Base-by-base conservation (phyloP, 2,329 filamentous ascomycete species). In the Penicillium sp. region DNA sequence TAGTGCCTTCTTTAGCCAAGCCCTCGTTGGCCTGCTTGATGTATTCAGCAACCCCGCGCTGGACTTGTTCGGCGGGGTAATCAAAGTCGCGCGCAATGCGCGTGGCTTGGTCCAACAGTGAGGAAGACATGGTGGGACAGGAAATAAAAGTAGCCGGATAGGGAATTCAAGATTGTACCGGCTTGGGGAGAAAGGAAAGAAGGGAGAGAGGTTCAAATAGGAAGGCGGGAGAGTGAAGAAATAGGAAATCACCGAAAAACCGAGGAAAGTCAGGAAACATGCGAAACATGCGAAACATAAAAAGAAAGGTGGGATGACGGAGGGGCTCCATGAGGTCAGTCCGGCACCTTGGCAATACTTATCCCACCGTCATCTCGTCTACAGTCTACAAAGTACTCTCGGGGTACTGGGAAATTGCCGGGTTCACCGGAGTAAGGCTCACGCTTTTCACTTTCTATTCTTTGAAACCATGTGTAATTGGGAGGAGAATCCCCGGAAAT, bases 11-110 rank as follows among this genome's bases (percentile, higher is more conserved):
- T 67, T 87, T 85, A 56, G 84, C 77, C 62, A 97, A 78, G 27
- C 94, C 94, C 79, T 96, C 89, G 61, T 88, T 80, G 87, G 97
- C 92, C 78, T 97, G 86, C 57, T 81, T 79, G 61, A 97, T 83
- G 70, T 96, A 99, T 73, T 96, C 91, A 60, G 84, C 79, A 58
- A 96, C 91, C 61, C 86, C 89, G 67, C 81, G 84, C 72, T 91
- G 90, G 68, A 97, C 82, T 74, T 91, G 83, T 49, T 86, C 84
- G 65, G 91, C 82, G 57, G 84, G 80, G 75, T 92, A 93, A 51
- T 96, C 90, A 76, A 97, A 97, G 74, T 94, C 85, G 64, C 84
- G 84, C 66, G 90, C 89, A 67, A 97, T 85, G 69, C 84, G 84
- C 81, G 86, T 86, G 56, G 91, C 90, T 76, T 93, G 89, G 59